These are phyloP conservation scores for Myxozyma mucilagina DNA, from an alignment of 805 yeast species.

Conservation along the genomic window DNA sequence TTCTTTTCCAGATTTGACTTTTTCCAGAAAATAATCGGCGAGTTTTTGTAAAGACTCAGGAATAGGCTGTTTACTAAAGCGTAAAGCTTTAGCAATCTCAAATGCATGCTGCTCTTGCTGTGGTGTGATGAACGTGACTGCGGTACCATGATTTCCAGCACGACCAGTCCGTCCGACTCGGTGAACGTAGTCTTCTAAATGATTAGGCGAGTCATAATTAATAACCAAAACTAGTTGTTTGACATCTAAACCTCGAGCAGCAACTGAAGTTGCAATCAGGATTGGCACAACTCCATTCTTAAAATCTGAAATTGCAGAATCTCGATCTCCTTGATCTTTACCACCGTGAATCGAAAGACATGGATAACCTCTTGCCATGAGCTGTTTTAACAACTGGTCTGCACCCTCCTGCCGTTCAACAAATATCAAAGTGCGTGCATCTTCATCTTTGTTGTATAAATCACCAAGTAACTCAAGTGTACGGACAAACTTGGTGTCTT, in stretches of 20 bases:
- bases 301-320: conserved; percentile 70
- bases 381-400: conserved; percentile 62
- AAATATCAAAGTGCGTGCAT: conserved; percentile 62
- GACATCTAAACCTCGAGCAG: conserved; percentile 96
- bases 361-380: conserved; percentile 55
- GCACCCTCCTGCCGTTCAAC: conserved; percentile 87
- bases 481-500: conserved; percentile 56
- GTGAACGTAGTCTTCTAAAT: conserved; percentile 93
- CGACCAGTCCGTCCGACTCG: conserved; percentile 96
- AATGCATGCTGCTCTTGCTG: conserved; percentile 63
- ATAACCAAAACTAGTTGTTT: conserved; percentile 77
- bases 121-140: conserved; percentile 68
- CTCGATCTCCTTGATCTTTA: conserved; percentile 80
- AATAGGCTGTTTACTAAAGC: conserved; percentile 56
- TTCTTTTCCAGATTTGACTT: conserved; percentile 66
- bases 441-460: conserved; percentile 40
- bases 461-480: conserved; percentile 59
- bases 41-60: conserved; percentile 53
- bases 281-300: conserved; percentile 57
- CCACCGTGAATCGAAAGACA: conserved; percentile 88
- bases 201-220: conserved; percentile 79
- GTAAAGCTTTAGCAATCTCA: conserved; percentile 70
- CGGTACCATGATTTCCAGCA: conserved; percentile 75
- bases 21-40: conserved; percentile 57
- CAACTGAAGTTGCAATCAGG: conserved; percentile 86